Evolutionary conservation across 2,329 filamentous ascomycete genomes (phyloP), one percentile per base, ranked within the genome.

Genomic region (Parafenestella ontariensis): DNA sequence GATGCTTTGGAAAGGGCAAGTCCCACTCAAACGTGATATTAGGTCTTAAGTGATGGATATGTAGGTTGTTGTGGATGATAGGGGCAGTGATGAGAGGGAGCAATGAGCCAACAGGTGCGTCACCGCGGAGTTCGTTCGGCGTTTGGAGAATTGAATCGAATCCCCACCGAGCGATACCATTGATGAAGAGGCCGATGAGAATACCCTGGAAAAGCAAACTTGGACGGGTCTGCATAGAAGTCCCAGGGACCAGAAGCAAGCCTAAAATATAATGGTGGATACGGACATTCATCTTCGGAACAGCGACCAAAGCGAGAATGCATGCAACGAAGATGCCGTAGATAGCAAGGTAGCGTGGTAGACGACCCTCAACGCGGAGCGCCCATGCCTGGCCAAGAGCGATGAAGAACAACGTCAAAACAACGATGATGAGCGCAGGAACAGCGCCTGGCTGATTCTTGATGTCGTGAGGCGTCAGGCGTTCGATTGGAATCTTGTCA

Each of bases 201-300:
- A 99, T 78, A 5, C 95, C 95, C 74, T 98, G 94, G 67, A 92
- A 97, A 1, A 96, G 74, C n/a, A 98, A 81, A 1, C 89, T 89
- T 0, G 91, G 89, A 0, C 95, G 86, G 2, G 91, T 98, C 65
- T 96, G 93, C 72, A 98, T 85, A 54, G 87, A 87, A 0, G 95
- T 98, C 0, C 93, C 95, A 0, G 94, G 93, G 2, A 98, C 83
- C 0, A 99, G 83, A 0, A 98, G 81, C n/a, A 98, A 83, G 1
- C 88, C 92, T 4, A 98, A 81, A 58, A 98, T 90, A 71, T 98
- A 98, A 83, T 97, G 78, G 95, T 88, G 76, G 53, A 99, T 92
- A 18, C 94, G 87, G 93, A 98, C 0, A 95, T 83, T 3, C 91
- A 95, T 17, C 93, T 79, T 0, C 94, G 82, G 20, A 95, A 81